Percentiles rank a stretch among this genome's conserved stretches.
These are phyloP conservation scores for Chrysophaeum taylorii DNA, from an alignment of 352 stramenopile genomes.

Conservation along the genomic window DNA sequence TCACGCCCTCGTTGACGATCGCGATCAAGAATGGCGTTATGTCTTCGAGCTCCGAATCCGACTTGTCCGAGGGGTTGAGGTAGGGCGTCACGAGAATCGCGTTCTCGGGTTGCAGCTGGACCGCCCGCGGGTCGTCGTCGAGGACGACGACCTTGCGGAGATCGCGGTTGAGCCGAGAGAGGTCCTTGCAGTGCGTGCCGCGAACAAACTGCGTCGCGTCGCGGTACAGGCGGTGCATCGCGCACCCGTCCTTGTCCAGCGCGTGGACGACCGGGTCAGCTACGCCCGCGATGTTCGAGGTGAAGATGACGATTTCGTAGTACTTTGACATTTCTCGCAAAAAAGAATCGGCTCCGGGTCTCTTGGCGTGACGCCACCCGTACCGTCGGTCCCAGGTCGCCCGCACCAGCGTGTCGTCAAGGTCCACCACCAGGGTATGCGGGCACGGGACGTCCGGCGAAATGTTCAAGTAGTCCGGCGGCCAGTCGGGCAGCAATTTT, in stretches of 20 bases:
- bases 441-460: slow-evolving; percentile 58
- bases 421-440: slow-evolving; percentile 65
- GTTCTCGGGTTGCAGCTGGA: slow-evolving; percentile 53
- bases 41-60: slow-evolving; percentile 48
- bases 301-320: slow-evolving; percentile 66
- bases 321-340: slow-evolving; percentile 63
- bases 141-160: slow-evolving; percentile 53
- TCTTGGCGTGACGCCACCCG: slow-evolving; percentile 61
- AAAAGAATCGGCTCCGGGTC: slow-evolving; percentile 71
- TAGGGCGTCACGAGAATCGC: slow-evolving; percentile 58
- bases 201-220: slow-evolving; percentile 54
- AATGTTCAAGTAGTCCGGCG: slow-evolving; percentile 39
- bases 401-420: slow-evolving; percentile 68
- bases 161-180: slow-evolving; percentile 54
- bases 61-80: slow-evolving; percentile 41
- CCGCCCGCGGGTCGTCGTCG: slow-evolving; percentile 47
- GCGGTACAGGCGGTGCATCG: slow-evolving; percentile 58
- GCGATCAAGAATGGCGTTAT: slow-evolving; percentile 55
- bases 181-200: slow-evolving; percentile 55
- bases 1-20: slow-evolving; percentile 48
- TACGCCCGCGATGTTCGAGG: slow-evolving; percentile 21
- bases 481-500: slow-evolving; percentile 69
- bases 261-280: slow-evolving; percentile 48
- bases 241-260: slow-evolving; percentile 50
- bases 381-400: slow-evolving; percentile 60